Percentiles rank a stretch among this genome's conserved stretches.
Evolutionary conservation across 345 rosid genomes (phyloP).

Genomic region (Corymbia maculata): DNA sequence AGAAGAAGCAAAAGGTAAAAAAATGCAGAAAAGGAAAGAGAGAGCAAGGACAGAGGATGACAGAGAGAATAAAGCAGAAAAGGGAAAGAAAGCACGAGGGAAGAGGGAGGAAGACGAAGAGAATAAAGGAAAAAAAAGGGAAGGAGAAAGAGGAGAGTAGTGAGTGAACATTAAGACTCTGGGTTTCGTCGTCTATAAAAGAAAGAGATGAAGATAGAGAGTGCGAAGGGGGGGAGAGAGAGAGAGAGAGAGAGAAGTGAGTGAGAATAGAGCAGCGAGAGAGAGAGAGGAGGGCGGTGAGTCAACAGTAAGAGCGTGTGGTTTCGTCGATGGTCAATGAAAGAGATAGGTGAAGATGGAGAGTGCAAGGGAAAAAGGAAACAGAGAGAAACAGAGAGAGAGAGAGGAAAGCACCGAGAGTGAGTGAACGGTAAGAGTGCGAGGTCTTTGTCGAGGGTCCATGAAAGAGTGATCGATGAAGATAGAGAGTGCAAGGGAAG

Average conservation of each 20-base stretch:
- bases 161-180: no score
- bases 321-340: neutral
- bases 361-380: neutral
- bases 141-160: no score
- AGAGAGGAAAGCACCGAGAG: neutral
- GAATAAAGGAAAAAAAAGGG: no score
- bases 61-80: no score
- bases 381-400: neutral
- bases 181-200: no score
- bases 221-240: no score
- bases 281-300: rapidly evolving
- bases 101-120: no score
- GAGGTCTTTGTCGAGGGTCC: neutral
- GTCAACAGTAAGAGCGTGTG: neutral
- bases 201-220: no score
- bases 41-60: no score
- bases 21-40: neutral
- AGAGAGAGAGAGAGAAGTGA: no score
- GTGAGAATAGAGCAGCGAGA: neutral
- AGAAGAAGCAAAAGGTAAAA: neutral
- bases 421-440: neutral
- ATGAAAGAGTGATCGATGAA: neutral
- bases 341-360: neutral
- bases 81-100: neutral
- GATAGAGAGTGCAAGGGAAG: neutral